Evolutionary conservation across 202 grass and related monocot genomes (phyloP), one percentile per base, ranked within the genome.

Genomic region (Miscanthus sacchariflorus): DNA sequence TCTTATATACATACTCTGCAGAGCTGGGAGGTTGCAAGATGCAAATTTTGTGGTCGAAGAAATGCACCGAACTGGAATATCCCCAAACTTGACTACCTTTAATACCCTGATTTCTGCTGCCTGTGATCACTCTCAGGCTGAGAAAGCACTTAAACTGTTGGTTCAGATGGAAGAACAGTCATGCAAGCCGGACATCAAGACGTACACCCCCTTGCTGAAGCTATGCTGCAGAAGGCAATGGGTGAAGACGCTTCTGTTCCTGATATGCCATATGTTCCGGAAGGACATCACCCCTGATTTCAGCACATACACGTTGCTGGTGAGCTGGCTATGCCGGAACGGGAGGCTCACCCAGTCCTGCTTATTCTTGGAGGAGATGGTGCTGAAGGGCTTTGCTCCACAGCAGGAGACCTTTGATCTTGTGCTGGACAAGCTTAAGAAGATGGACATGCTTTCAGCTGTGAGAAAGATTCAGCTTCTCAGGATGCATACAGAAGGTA

Each of bases 351-450:
- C 14, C 0, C 90, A 90, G 30, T 93, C 95, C 50, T 94, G 95
- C 67, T 72, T 97, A 40, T 94, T 97, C 73, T 86, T 97, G 78
- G 95, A 97, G 74, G 90, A 89, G 84, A 97, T 97, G 95, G 83
- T 93, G 54, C 72, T 77, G 17, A 97, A 89, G 70, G 90, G 92
- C 35, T 93, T 97, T 83, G 63, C 70, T 66, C 95, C 90, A 30
- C 91, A 97, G 49, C 65, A 93, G 74, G 73, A 91, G 46, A 94
- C 90, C 9, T 94, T 93, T 65, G 78, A 90, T 86, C 90, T 88
- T 76, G 85, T 97, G 78, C 58, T 88, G 9, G 79, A 90, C 68
- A 88, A 86, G 84, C 84, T 97, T 48, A 79, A 94, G 49, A 94
- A 81, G 56, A 89, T n/a, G 81, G 76, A 90, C 66, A 76, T 97